A percentile compares a stretch with the other conserved stretches of the same genome.
These are phyloP conservation scores for Millerago galiae DNA, from an alignment of 805 yeast genomes.

Conservation along the genomic window DNA sequence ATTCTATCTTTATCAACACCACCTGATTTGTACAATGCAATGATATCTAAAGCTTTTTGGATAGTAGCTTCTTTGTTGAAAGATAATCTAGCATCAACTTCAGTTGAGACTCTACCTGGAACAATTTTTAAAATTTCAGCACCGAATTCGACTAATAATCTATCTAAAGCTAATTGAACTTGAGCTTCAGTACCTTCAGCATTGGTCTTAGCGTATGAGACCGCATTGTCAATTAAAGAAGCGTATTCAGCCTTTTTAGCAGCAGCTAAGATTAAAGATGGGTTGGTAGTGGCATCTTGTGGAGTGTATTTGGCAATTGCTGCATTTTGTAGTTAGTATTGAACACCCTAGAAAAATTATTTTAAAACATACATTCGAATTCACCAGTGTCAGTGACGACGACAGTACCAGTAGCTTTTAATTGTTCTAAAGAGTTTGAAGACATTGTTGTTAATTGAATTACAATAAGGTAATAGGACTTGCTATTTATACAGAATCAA, in stretches of 20 bases:
- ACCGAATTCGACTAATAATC: slow-evolving; percentile 94
- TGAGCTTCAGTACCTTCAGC: slow-evolving; percentile 56
- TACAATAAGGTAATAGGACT: not conserved
- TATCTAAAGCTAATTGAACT: slow-evolving; percentile 81
- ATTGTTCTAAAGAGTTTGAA: slow-evolving; percentile 75
- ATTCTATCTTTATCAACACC: slow-evolving; percentile 89
- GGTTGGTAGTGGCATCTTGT: slow-evolving; percentile 99
- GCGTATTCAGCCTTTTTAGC: slow-evolving; percentile 86
- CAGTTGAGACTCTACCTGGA: slow-evolving; percentile 99
- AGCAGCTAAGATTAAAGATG: slow-evolving; percentile 95
- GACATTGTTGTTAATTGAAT: slow-evolving; percentile 26
- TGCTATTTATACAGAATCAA: not conserved
- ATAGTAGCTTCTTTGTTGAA: slow-evolving; percentile 93
- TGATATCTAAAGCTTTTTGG: slow-evolving; percentile 88
- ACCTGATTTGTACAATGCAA: slow-evolving; percentile 73
- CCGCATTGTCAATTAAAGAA: slow-evolving; percentile 83
- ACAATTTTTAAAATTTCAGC: slow-evolving; percentile 86
- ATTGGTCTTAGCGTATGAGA: slow-evolving; percentile 70
- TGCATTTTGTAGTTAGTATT: slow-evolving; percentile 9
- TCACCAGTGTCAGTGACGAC: slow-evolving; percentile 99
- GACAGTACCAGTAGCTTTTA: slow-evolving; percentile 91
- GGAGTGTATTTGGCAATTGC: slow-evolving; percentile 95
- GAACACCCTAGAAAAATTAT: not conserved
- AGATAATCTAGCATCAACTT: slow-evolving; percentile 97
- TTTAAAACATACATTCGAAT: slow-evolving; percentile 53